phyloP scores from a whole-genome alignment of 148 eudicot genomes.

The Fagopyrum esculentum region DNA sequence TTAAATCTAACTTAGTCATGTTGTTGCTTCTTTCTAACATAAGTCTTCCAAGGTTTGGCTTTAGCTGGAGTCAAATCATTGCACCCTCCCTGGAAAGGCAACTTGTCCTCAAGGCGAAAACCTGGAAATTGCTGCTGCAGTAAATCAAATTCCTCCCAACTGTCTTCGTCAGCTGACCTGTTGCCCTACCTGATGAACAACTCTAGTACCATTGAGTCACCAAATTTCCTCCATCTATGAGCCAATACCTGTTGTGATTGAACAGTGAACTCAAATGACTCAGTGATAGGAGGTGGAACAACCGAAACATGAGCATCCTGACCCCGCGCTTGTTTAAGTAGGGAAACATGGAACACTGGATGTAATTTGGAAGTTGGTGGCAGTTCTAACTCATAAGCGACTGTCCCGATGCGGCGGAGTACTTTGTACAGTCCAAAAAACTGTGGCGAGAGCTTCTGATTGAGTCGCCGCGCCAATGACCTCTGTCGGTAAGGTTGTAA shows the following conservation, averaged over 20 bases:
- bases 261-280: too few species aligned
- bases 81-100: background rate
- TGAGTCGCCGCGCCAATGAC: background rate
- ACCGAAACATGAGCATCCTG: background rate
- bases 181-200: too few species aligned
- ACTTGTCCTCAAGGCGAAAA: background rate
- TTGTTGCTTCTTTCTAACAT: background rate
- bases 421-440: slow-evolving; percentile 15
- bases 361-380: background rate
- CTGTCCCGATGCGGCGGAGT: background rate
- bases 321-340: background rate
- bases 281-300: too few species aligned
- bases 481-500: slow-evolving; percentile 5
- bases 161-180: too few species aligned
- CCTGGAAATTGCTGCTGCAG: too few species aligned
- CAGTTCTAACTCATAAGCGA: slow-evolving; percentile 3
- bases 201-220: too few species aligned
- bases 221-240: too few species aligned
- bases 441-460: background rate
- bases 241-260: too few species aligned
- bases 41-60: background rate
- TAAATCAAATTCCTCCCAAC: too few species aligned
- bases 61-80: background rate
- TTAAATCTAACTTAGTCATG: background rate
- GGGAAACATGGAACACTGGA: slow-evolving; percentile 16